Base-by-base conservation (phyloP, 169 alveolate species). In the Sarcocystis neurona region DNA sequence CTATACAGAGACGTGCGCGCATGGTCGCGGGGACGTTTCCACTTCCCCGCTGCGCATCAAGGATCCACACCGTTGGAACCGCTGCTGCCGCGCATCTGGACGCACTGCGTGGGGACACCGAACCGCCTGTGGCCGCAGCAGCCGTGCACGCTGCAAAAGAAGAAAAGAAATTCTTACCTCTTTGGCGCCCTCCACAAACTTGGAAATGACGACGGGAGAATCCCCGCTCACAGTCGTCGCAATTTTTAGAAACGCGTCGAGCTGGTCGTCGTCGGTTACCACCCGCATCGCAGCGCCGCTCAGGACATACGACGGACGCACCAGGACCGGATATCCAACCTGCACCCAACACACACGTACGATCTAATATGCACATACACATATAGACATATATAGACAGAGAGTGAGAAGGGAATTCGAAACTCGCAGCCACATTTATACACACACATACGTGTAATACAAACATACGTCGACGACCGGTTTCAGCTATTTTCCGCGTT, bases 271-370 rank as follows among this genome's bases (percentile, higher is more conserved):
- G 70, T 95, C 91, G 37, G 88, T 89, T 30, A 96, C 96, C 68
- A 95, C 97, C 32, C 97, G 93, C 98, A 96, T 96, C 18, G 98
- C 97, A 0, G 97, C 98, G 3, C 98, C 98, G 2, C 97, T 93
- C 79, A 96, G 91, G 56, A 96, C 98, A 88, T 96, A 96, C 37
- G 98, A 96, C 15, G 98, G 98, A 44, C 98, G 91, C 84, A 95
- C 98, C 86, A 96, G 91, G 15, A 96, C 98, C 10, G 98, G 98
- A 87, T 93, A 96, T 44, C 94, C 92, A 30, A 93, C 96, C 94
- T 94, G 84, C 23, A 6, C 39, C 2, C n/a, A n/a, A n/a, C n/a
- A n/a, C n/a, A n/a, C n/a, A n/a, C n/a, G n/a, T n/a, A n/a, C n/a
- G n/a, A n/a, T n/a, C n/a, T n/a, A n/a, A n/a, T n/a, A n/a, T n/a